Conservation (phyloP, 441 rosid species). For the Bruguiera hainesii region DNA sequence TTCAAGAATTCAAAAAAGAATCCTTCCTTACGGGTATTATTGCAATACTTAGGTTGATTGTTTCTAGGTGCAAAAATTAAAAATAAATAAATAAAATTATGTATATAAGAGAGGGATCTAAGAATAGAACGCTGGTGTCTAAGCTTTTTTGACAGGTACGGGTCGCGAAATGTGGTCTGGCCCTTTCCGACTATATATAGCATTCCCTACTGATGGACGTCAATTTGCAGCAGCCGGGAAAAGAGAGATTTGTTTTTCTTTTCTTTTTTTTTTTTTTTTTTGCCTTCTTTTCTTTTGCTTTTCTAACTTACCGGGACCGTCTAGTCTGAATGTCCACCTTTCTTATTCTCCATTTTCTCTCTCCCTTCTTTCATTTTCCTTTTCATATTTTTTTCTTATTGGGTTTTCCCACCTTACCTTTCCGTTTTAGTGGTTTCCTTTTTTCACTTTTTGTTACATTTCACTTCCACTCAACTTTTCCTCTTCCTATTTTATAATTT, state of each 20-base stretch:
- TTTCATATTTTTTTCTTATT: not conserved
- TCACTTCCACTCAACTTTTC: no score
- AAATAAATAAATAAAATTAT: no score
- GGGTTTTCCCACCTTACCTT: not conserved
- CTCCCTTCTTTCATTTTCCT: slow-evolving; percentile 17
- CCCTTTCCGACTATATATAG: slow-evolving; percentile 43
- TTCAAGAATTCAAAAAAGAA: not conserved
- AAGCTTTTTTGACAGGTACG: slow-evolving; percentile 30
- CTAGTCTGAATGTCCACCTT: slow-evolving; percentile 2
- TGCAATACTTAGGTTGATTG: no score
- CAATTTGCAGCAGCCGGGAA: slow-evolving; percentile 7
- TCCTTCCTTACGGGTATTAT: not conserved
- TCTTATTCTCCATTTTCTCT: not conserved
- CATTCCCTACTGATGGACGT: slow-evolving; percentile 28
- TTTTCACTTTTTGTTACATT: not conserved
- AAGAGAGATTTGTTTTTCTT: not conserved
- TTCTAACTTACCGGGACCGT: slow-evolving; percentile 24
- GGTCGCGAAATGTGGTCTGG: slow-evolving; percentile 26
- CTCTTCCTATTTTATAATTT: no score
- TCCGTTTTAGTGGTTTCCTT: slow-evolving; percentile 1
- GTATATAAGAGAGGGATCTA: not conserved
- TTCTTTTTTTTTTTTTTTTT: not conserved
- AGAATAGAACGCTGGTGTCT: slow-evolving; percentile 27
- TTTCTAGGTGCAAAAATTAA: no score
- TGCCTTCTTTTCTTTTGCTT: not conserved